A percentile compares a stretch with the other conserved stretches of the same genome.
These are phyloP conservation scores for Abrus precatorius DNA, from an alignment of 306 rosid species.

Conservation along the genomic window DNA sequence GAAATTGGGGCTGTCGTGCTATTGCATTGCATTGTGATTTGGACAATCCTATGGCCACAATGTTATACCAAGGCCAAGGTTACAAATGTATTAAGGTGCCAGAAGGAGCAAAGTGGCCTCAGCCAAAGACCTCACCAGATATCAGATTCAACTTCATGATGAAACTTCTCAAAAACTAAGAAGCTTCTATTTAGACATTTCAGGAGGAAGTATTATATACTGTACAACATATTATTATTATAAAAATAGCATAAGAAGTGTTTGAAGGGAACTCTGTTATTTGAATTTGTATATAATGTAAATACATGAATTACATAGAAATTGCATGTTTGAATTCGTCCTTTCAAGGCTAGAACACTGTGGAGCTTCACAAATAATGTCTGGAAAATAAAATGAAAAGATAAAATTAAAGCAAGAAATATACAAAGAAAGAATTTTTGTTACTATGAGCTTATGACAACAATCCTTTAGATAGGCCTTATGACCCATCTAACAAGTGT, in stretches of 20 bases:
- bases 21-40: conserved; percentile 85
- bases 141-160: conserved; percentile 83
- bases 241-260: background rate
- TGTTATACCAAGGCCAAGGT: conserved; percentile 77
- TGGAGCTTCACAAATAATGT: too few relatives aligned
- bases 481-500: too few relatives aligned
- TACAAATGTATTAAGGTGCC: conserved; percentile 77
- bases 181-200: conserved; percentile 49
- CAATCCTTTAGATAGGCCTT: too few relatives aligned
- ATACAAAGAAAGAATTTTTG: too few relatives aligned
- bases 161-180: conserved; percentile 71
- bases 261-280: conserved; percentile 26
- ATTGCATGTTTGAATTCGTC: too few relatives aligned
- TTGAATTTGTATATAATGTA: conserved; percentile 44
- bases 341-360: too few relatives aligned
- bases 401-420: too few relatives aligned
- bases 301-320: background rate
- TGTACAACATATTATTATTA: background rate
- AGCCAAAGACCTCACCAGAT: conserved; percentile 77
- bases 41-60: conserved; percentile 71
- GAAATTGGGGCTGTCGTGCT: conserved; percentile 83
- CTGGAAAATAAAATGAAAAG: too few relatives aligned
- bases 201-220: background rate
- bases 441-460: too few relatives aligned
- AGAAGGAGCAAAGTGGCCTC: conserved; percentile 90